Percentiles rank a stretch among this genome's conserved stretches.
Evolutionary conservation across 352 stramenopile genomes (phyloP).

Genomic region (Phytophthora foliorum): DNA sequence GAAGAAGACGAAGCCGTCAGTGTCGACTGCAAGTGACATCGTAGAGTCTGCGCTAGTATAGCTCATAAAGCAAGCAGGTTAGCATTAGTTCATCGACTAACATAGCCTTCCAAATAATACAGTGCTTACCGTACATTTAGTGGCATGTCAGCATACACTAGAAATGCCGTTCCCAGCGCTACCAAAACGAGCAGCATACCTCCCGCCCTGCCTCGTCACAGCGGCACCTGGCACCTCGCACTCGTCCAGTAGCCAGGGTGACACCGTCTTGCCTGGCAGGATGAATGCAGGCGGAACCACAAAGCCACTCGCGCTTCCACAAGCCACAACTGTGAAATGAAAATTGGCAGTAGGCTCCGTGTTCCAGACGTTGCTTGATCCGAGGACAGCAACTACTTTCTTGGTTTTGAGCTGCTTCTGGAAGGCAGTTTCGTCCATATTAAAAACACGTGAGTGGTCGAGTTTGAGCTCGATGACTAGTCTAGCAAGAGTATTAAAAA

Average conservation of each 20-base stretch:
- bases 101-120: too few relatives aligned
- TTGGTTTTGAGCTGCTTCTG: slow-evolving; percentile 11
- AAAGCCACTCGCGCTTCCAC: slow-evolving; percentile 19
- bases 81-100: too few relatives aligned
- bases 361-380: slow-evolving; percentile 37
- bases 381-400: slow-evolving; percentile 27
- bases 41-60: too few relatives aligned
- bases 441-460: slow-evolving; percentile 22
- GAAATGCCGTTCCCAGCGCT: too few relatives aligned
- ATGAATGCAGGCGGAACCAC: slow-evolving; percentile 29
- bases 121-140: too few relatives aligned
- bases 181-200: too few relatives aligned
- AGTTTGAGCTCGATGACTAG: slow-evolving; percentile 18
- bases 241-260: not conserved
- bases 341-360: slow-evolving; percentile 23
- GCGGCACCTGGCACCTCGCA: not conserved
- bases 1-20: too few relatives aligned
- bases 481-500: slow-evolving; percentile 25
- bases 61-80: too few relatives aligned
- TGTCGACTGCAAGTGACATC: too few relatives aligned
- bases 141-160: too few relatives aligned
- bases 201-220: too few relatives aligned
- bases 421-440: slow-evolving; percentile 44
- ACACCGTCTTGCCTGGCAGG: slow-evolving; percentile 15
- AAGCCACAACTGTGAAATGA: slow-evolving; percentile 41